Base-by-base conservation (phyloP, 164 flowering plant genomes). In the Magnolia sinica region DNA sequence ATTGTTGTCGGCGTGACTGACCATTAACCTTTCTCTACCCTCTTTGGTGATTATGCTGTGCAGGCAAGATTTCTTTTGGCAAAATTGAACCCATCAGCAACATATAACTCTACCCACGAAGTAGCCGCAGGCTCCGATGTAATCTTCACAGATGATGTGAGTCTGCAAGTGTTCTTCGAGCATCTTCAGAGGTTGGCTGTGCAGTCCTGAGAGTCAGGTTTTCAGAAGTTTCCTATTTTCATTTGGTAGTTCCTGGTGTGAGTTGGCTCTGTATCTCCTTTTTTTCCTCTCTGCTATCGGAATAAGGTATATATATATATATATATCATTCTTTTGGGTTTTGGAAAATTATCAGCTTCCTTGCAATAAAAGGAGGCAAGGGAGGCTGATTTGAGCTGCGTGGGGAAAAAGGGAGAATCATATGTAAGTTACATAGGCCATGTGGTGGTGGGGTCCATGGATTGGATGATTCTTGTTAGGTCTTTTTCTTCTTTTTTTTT, bases 151-250 rank as follows among this genome's bases (percentile, higher is more conserved):
- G 98, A 95, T 74, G 98, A 95, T 76, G 98, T 95, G 74, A 92
- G 96, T 77, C 88, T 95, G 51, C 95, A 92, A 85, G 97, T 95
- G n/a, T 95, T 95, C 87, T 85, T 92, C 37, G 96, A 93, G 81
- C 98, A 95, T 87, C 98, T 95, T 64, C 98, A 95, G 83, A 90
- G 85, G 87, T 80, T 95, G 79, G 98, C 95, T 8, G 98, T 95
- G 81, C 97, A 94, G 82, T 91, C 93, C 50, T 91, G 88, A 88
- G 72, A 27, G 59, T 50, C 24, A 4, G 52, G 37, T 37, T 37
- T 24, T 49, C n/a, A 55, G 29, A 45, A 22, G 14, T 72, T 72
- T 37, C 45, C 45, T 61, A 4, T 71, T 55, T 37, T 27, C 1
- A 51, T 73, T 51, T 69, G 66, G 49, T 74, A 59, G 9, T 70